Evolutionary conservation across 495 filamentous ascomycete species (phyloP), one percentile per base, ranked within the genome.

Genomic region (Pyrenula massariospora): DNA sequence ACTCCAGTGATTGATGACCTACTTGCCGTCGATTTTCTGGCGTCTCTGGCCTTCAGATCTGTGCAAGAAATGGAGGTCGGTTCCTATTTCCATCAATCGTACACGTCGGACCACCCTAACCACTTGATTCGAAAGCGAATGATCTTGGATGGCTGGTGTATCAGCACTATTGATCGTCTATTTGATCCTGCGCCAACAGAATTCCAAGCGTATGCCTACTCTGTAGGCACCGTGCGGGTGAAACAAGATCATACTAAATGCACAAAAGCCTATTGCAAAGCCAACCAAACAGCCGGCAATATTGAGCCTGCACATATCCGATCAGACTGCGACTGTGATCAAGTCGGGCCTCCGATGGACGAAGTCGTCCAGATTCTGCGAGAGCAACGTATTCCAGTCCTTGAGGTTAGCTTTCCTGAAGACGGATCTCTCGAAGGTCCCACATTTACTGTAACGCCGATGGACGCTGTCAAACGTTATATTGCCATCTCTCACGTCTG

Each of bases 401-500:
- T 52, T 24, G 50, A 20, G 10, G 22, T 52, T 24, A 21, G 8
- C 8, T 42, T 42, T 42, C 8, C 50, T 19, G 10, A 8, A 19
- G 50, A 52, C 22, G 50, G 22, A 5, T 21, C n/a, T 24, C 19
- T 5, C 50, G 50, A 52, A 20, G 20, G 10, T 8, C 19, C n/a
- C 10, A 52, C 20, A 8, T 24, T 52, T 19, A 52, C 8, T 21
- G 19, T 52, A 20, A 24, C 8, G 22, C 50, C 50, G 19, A 24
- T 21, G 50, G n/a, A 20, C 50, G 50, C n/a, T 20, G 50, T 20
- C 22, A 10, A 5, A 5, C 19, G 19, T 5, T 62, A 63, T 62
- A 50, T 62, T 25, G 61, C 61, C 25, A 48, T 63, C 48, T 61
- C 56, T 42, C 61, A 63, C 51, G 56, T 63, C 12, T 63, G 59